Conservation (phyloP, 1,284 basidiomycete genomes). For the Trichosporon asahii region DNA sequence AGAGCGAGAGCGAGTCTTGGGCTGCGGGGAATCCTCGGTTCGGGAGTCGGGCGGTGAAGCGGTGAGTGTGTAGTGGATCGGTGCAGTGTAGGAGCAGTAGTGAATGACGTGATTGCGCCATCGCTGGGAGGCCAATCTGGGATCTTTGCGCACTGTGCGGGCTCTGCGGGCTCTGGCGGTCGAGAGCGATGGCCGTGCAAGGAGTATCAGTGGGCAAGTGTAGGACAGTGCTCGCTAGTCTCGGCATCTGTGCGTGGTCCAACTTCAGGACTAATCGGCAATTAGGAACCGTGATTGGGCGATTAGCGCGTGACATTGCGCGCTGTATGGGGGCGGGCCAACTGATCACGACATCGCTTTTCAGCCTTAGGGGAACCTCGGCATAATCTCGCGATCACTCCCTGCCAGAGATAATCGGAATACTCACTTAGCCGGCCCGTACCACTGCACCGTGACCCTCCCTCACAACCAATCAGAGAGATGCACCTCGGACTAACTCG, state of each 20-base stretch:
- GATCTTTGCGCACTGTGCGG: background rate
- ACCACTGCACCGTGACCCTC: background rate
- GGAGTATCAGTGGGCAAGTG: background rate
- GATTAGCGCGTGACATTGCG: background rate
- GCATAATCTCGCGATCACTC: background rate
- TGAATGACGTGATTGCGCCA: conserved; percentile 3
- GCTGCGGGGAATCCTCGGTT: background rate
- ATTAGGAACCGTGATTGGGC: background rate
- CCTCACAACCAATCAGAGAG: background rate
- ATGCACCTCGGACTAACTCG: background rate
- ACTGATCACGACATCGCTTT: background rate
- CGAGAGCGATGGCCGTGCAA: background rate
- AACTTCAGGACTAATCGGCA: background rate
- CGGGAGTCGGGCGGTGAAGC: background rate
- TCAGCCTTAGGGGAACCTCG: background rate
- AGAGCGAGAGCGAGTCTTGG: background rate
- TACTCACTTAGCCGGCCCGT: background rate
- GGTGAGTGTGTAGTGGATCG: background rate
- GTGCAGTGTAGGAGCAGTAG: too few relatives aligned
- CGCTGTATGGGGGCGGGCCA: too few relatives aligned
- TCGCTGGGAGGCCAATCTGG: background rate
- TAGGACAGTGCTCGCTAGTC: background rate
- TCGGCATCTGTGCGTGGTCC: background rate
- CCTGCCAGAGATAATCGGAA: background rate
- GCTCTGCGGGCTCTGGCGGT: background rate